Conservation (phyloP, 768 basidiomycete species). For the Trametes gibbosa region DNA sequence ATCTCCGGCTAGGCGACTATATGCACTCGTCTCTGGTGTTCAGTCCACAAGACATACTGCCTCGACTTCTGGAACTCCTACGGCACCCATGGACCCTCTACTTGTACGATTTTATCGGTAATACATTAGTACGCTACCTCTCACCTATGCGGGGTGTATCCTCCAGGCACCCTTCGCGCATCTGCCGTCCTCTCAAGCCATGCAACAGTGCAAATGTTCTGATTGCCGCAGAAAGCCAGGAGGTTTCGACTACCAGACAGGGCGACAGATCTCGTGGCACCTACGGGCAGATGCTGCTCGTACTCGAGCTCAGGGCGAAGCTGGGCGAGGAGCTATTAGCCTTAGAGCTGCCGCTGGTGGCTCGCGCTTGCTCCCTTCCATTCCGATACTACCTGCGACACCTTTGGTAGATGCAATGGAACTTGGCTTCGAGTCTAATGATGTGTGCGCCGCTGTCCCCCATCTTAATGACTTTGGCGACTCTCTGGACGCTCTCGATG, state of each 20-base stretch:
- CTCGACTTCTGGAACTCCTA: no score
- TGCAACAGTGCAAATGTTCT: not conserved
- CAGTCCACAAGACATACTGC: no score
- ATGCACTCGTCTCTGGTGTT: no score
- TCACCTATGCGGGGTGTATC: no score
- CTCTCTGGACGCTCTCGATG: not conserved
- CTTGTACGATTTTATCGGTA: no score
- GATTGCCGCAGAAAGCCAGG: not conserved
- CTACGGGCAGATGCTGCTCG: not conserved
- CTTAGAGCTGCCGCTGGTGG: not conserved
- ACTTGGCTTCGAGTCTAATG: not conserved
- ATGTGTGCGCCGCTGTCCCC: not conserved
- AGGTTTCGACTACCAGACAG: not conserved
- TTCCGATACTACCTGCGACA: not conserved
- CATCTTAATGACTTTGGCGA: not conserved
- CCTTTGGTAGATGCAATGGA: not conserved
- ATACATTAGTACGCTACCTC: no score
- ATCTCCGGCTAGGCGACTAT: no score
- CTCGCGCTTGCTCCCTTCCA: not conserved
- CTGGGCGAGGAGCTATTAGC: not conserved
- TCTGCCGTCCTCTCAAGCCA: not conserved
- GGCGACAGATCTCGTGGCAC: not conserved
- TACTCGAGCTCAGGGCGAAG: not conserved
- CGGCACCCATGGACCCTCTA: no score
- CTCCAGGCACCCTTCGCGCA: not conserved